A percentile compares a stretch with the other conserved stretches of the same genome.
phyloP scores from a whole-genome alignment of 2,329 filamentous ascomycete genomes.

The Fusarium sp. region DNA sequence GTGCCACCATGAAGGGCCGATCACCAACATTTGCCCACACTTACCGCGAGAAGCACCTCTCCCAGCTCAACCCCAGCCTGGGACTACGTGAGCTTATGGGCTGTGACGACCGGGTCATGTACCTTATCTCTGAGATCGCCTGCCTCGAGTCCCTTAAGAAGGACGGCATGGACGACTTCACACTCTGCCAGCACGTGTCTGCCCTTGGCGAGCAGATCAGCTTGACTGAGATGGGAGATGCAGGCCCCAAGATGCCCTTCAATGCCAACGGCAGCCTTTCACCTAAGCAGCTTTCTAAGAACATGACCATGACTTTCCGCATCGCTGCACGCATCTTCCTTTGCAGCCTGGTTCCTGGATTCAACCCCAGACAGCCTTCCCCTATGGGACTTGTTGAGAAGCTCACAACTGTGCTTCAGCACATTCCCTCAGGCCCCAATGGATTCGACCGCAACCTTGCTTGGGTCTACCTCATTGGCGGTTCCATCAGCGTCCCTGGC shows the following conservation, averaged over 20 bases:
- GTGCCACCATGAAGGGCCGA: conserved; percentile 89
- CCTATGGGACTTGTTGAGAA: conserved; percentile 83
- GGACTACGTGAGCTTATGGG: conserved; percentile 96
- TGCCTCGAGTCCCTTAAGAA: conserved; percentile 91
- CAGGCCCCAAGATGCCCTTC: conserved; percentile 70
- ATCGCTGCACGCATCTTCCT: conserved; percentile 94
- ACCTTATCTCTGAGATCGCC: conserved; percentile 96
- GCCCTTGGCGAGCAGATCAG: conserved; percentile 90
- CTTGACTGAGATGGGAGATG: conserved; percentile 77
- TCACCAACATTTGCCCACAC: conserved; percentile 91
- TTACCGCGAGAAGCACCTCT: conserved; percentile 95
- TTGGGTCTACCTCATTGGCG: conserved; percentile 93
- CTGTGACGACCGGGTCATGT: conserved; percentile 97
- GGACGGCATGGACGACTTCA: conserved; percentile 85
- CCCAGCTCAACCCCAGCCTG: conserved; percentile 69
- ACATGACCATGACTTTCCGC: conserved; percentile 92
- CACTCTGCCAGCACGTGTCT: conserved; percentile 89
- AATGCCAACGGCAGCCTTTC: conserved; percentile 80
- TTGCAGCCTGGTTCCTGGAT: conserved; percentile 93
- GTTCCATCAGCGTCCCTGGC: conserved; percentile 78
- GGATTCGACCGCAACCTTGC: conserved; percentile 92
- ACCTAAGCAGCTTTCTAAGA: conserved; percentile 85
- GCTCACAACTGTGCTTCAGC: conserved; percentile 80
- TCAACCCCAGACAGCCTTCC: conserved; percentile 79
- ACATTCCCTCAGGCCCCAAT: conserved; percentile 82